These are phyloP conservation scores for Termitomyces titanicus DNA, from an alignment of 768 basidiomycete species.

Conservation along the genomic window DNA sequence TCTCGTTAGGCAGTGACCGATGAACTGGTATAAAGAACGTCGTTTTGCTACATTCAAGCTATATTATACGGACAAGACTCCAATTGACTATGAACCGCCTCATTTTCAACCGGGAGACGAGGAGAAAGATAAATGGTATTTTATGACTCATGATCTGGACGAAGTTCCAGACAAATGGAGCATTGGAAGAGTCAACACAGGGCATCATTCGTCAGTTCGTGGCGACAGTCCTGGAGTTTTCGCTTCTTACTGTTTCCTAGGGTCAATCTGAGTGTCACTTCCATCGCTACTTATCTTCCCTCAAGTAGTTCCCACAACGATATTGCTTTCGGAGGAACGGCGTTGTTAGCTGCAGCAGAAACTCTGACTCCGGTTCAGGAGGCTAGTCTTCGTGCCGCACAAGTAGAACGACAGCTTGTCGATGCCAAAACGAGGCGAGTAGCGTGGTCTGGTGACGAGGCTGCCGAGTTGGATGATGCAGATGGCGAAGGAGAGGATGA, in stretches of 20 bases:
- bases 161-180: conserved; percentile 75
- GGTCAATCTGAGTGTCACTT: conserved; percentile 68
- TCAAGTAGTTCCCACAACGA: conserved; percentile 52
- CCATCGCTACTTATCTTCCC: conserved; percentile 72
- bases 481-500: conserved; percentile 66
- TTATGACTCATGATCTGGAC: conserved; percentile 69
- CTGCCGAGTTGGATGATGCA: conserved; percentile 42
- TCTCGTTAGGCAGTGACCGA: neutral
- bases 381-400: conserved; percentile 44
- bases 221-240: neutral
- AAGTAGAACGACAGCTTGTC: conserved; percentile 54
- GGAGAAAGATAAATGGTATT: conserved; percentile 74
- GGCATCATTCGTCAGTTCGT: conserved; percentile 62
- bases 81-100: conserved; percentile 81
- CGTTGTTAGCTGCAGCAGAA: conserved; percentile 25
- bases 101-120: conserved; percentile 70
- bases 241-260: conserved; percentile 28
- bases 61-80: conserved; percentile 78
- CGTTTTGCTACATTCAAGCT: conserved; percentile 88
- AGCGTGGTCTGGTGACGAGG: conserved; percentile 60
- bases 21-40: conserved; percentile 42
- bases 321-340: conserved; percentile 50
- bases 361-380: conserved; percentile 58
- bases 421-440: conserved; percentile 63
- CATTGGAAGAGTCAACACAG: conserved; percentile 65